phyloP scores from a whole-genome alignment of 2,329 filamentous ascomycete species.

The Mycocentrospora acerina region DNA sequence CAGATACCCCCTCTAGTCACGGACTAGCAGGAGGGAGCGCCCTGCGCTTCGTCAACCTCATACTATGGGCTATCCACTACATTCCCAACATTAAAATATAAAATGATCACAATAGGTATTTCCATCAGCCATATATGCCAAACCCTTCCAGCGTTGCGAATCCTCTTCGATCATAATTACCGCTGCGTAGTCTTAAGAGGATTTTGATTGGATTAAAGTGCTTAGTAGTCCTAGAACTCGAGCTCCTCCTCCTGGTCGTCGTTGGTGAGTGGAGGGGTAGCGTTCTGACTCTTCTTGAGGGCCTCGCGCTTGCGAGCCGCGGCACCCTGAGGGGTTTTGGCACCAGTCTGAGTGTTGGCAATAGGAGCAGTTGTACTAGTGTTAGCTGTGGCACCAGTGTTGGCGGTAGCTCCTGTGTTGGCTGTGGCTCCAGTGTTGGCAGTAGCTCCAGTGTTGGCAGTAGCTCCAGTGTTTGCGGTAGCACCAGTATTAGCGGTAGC shows the following conservation, averaged over 20 bases:
- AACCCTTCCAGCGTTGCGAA: no score
- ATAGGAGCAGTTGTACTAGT: conserved; percentile 3
- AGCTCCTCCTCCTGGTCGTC: conserved; percentile 34
- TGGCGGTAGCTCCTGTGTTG: conserved; percentile 3
- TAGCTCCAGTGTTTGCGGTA: no score
- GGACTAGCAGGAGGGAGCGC: conserved; percentile 7
- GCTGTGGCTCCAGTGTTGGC: conserved; percentile 4
- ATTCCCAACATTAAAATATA: no score
- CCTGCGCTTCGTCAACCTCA: no score
- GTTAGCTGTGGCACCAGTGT: conserved; percentile 5
- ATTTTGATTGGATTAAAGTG: no score
- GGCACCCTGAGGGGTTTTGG: conserved; percentile 5
- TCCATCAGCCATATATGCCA: no score
- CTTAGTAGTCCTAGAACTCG: conserved; percentile 15
- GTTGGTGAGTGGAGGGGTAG: conserved; percentile 25
- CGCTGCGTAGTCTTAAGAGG: no score
- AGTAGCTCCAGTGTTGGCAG: no score
- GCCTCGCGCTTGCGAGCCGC: conserved; percentile 22
- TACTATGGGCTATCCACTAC: no score
- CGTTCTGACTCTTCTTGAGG: no score
- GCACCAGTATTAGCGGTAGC: conserved; percentile 2
- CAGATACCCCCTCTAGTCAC: conserved; percentile 3
- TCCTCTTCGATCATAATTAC: no score
- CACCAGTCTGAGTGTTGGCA: conserved; percentile 1
- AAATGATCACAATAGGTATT: no score